These are phyloP conservation scores for Choiromyces venosus DNA, from an alignment of 495 filamentous ascomycete species.

Conservation along the genomic window DNA sequence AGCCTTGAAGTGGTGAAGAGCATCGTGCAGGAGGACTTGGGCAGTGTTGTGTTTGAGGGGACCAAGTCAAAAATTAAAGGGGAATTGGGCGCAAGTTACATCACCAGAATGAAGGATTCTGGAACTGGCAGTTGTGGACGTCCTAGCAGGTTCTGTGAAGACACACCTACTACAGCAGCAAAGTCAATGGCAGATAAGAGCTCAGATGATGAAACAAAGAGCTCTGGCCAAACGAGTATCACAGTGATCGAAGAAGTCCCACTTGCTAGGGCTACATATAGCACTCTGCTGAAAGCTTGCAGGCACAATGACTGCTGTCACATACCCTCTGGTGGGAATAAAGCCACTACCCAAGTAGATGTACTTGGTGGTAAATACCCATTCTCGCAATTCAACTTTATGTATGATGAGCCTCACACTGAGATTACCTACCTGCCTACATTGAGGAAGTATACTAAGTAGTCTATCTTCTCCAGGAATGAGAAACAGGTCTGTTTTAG, in stretches of 20 bases:
- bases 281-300: slow-evolving; percentile 37
- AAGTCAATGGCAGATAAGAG: slow-evolving; percentile 17
- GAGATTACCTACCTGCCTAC: slow-evolving; percentile 46
- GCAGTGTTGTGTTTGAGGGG: slow-evolving; percentile 39
- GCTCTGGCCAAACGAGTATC: slow-evolving; percentile 19
- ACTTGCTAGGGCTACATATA: slow-evolving; percentile 37
- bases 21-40: slow-evolving; percentile 49
- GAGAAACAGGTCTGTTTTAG: slow-evolving; percentile 45
- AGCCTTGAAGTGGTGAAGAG: slow-evolving; percentile 49
- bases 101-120: slow-evolving; percentile 5
- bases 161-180: slow-evolving; percentile 28
- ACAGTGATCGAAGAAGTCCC: slow-evolving; percentile 18
- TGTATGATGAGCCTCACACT: slow-evolving; percentile 41
- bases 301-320: too few species aligned
- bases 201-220: slow-evolving; percentile 22
- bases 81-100: slow-evolving; percentile 22
- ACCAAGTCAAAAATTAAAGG: neutral
- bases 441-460: too few species aligned
- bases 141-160: slow-evolving; percentile 45
- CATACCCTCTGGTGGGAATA: too few species aligned
- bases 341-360: slow-evolving; percentile 10
- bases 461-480: slow-evolving; percentile 44
- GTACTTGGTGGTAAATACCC: slow-evolving; percentile 29
- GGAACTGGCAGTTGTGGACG: slow-evolving; percentile 40
- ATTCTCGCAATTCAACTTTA: slow-evolving; percentile 43